A percentile compares a stretch with the other conserved stretches of the same genome.
Evolutionary conservation across 2,329 filamentous ascomycete genomes (phyloP).

Genomic region (Aphanoascus verrucosus): DNA sequence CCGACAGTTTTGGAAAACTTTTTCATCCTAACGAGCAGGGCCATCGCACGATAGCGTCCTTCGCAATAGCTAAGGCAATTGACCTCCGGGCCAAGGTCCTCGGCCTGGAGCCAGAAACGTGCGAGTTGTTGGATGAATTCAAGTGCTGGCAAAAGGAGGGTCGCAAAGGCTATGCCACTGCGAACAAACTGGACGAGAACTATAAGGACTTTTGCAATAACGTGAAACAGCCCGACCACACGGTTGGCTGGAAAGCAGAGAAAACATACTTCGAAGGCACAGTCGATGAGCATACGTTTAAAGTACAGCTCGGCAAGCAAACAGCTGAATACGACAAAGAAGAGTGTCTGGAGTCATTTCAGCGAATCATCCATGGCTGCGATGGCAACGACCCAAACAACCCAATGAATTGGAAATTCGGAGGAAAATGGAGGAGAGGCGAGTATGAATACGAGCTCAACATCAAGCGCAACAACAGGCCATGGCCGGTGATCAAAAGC

Average conservation of each 20-base stretch:
- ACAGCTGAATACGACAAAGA: slow-evolving; percentile 11
- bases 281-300: slow-evolving; percentile 22
- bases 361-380: slow-evolving; percentile 23
- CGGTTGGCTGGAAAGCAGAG: slow-evolving; percentile 17
- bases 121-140: too few species aligned
- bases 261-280: slow-evolving; percentile 22
- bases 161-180: too few species aligned
- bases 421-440: slow-evolving; percentile 19
- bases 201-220: too few species aligned
- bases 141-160: too few species aligned
- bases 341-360: slow-evolving; percentile 12
- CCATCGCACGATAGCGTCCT: too few species aligned
- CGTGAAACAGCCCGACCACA: too few species aligned
- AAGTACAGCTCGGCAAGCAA: slow-evolving; percentile 15
- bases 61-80: too few species aligned
- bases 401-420: slow-evolving; percentile 26
- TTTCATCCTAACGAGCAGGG: too few species aligned
- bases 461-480: slow-evolving; percentile 17
- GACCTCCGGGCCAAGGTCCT: too few species aligned
- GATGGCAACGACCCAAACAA: slow-evolving; percentile 21
- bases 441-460: slow-evolving; percentile 21
- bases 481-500: slow-evolving; percentile 19
- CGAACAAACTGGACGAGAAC: too few species aligned
- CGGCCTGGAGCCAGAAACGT: too few species aligned
- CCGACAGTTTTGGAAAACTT: too few species aligned